These are phyloP conservation scores for Heterobasidion irregulare DNA, from an alignment of 1,284 basidiomycete genomes.

Conservation along the genomic window DNA sequence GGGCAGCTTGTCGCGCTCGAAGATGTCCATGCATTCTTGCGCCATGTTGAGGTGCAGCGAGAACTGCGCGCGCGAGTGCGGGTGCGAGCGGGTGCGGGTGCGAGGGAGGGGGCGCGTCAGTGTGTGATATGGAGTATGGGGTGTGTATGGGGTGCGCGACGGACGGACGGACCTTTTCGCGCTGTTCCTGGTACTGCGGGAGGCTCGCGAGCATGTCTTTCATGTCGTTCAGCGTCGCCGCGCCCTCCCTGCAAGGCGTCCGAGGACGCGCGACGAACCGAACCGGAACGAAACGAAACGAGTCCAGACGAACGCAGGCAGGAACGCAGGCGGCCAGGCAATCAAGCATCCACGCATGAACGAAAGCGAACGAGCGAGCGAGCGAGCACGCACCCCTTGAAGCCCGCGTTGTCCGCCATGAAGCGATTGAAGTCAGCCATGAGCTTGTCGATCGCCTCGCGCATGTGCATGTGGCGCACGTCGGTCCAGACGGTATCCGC, in stretches of 20 bases:
- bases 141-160: too few relatives aligned
- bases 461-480: conserved; percentile 96
- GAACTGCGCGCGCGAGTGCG: conserved; percentile 47
- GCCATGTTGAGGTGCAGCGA: conserved; percentile 97
- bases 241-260: conserved; percentile 52
- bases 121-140: neutral
- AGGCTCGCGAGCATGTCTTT: conserved; percentile 97
- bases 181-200: conserved; percentile 92
- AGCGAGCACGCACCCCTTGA: conserved; percentile 56
- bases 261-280: neutral
- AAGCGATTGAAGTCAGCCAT: conserved; percentile 95
- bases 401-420: conserved; percentile 88
- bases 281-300: neutral
- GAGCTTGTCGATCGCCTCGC: conserved; percentile 94
- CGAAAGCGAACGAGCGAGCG: too few relatives aligned
- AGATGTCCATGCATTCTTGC: conserved; percentile 92
- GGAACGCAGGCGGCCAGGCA: too few relatives aligned
- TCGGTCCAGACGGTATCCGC: conserved; percentile 87
- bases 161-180: conserved; percentile 90
- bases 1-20: conserved; percentile 84
- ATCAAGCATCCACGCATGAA: too few relatives aligned
- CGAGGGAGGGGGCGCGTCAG: too few relatives aligned
- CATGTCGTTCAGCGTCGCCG: conserved; percentile 91
- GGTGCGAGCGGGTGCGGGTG: too few relatives aligned
- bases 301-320: neutral